Evolutionary conservation across 495 filamentous ascomycete species (phyloP), one percentile per base, ranked within the genome.

Genomic region (Apiosordaria backusii): DNA sequence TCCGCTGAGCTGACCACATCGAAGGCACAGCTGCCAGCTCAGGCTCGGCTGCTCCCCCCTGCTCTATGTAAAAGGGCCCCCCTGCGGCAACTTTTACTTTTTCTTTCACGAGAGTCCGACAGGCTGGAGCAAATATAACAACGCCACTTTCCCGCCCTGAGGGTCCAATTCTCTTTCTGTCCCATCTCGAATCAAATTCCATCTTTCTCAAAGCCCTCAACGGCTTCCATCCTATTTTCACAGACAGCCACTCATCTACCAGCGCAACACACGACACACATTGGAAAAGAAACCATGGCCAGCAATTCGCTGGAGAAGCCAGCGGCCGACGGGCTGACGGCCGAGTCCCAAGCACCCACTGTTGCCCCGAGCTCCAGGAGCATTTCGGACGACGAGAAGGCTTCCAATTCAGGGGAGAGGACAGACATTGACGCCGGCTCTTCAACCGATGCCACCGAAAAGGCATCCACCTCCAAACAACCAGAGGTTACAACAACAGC

Each of bases 331-430:
- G 35, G 35, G 5, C 35, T 45, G 35, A 13, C 35, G 18, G 25
- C 54, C 54, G 69, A 63, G 53, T 79, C 74, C 4, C 66, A 72
- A 45, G 71, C 71, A 1, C 72, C 75, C 18, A 78, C 76, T 18
- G 72, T 77, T 50, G 74, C 71, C 18, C 66, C 68, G 23, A 75
- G 70, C 68, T 60, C 57, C 50, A 45, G 64, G 19, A 77, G 77
- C 71, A 50, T 72, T 0, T 66, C 69, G 22, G 75, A 74, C 21
- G 68, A 71, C 61, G 70, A 75, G n/a, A 78, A 72, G 59, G 53
- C 18, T 4, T 67, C 68, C 18, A 57, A 9, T 25, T 55, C 62
- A 52, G 67, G 67, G 7, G 67, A 67, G 22, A 50, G 65, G 5
- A 68, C 69, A n/a, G 63, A 71, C n/a, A 58, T 65, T 24, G 67